Base-by-base conservation (phyloP, 108 stramenopile species). In the Discostella pseudostelligera region DNA sequence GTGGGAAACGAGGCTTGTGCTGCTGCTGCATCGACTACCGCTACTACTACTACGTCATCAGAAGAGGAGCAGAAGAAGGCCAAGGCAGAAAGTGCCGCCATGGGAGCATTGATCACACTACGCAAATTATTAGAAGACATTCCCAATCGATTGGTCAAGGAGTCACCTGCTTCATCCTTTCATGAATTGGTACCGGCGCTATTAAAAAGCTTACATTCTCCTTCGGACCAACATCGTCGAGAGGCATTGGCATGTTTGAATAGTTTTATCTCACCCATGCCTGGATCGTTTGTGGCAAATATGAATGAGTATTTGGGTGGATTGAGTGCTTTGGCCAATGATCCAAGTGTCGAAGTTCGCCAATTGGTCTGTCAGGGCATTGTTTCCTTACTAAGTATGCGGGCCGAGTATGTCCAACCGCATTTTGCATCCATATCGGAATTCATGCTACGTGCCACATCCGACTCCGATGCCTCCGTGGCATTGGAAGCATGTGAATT, bases 401-500 rank as follows among this genome's bases (percentile, higher is more conserved):
- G 86, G 14, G 63, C 84, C 14, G 88, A 93, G 76, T 91, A 88
- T 55, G 19, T 96, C 1, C 81, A 79, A 70, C 83, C 86, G 4
- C 84, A 89, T 21, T 79, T 92, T 62, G 61, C 59, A 46, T 67
- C 89, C 20, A 82, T 92, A 49, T 76, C 83, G 12, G 84, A 90
- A 65, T 92, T 93, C 64, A 92, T 96, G 90, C 51, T 93, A 35
- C 68, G 76, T 11, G 78, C 83, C 16, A 88, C 86, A 17, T 65
- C 78, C 19, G 85, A 81, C 40, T 56, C 37, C 17, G 56, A 81
- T 67, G 40, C 57, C 1, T 56, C 56, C 21, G 90, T 93, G 17
- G 82, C 92, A 21, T 70, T 87, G 42, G 95, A 96, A 64, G 95
- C 95, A 12, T 92, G 90, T 58, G 95, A 96, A 35, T 96, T 93